Evolutionary conservation across 2,329 filamentous ascomycete genomes (phyloP).

Genomic region (Chaetomiaceae sp.): DNA sequence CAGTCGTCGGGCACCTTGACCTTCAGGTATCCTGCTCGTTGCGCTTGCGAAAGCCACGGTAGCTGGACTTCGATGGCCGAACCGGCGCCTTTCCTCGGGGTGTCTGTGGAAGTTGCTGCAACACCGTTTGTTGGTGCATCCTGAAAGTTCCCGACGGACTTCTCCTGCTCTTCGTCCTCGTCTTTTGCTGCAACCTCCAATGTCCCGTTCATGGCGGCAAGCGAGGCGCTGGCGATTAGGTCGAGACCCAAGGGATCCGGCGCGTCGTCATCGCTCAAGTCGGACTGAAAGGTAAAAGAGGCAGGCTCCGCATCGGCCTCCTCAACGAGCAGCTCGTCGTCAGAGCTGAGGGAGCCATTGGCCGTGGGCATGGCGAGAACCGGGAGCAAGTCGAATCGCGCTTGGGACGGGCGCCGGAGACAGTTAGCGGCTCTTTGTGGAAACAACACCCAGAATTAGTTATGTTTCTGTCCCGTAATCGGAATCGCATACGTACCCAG

Average conservation of each 20-base stretch:
- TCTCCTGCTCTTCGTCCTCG: not conserved
- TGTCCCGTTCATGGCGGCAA: not conserved
- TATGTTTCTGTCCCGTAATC: not conserved
- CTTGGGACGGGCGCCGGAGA: not conserved
- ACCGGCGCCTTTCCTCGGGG: not conserved
- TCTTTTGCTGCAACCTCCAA: not conserved
- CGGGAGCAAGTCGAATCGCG: not conserved
- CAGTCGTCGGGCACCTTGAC: slow-evolving; percentile 14
- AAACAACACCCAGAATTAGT: not conserved
- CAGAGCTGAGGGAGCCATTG: slow-evolving; percentile 13
- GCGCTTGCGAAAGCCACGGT: slow-evolving; percentile 12
- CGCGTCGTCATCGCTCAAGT: slow-evolving; percentile 19
- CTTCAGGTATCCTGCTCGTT: slow-evolving; percentile 12
- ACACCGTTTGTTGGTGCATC: not conserved
- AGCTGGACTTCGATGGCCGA: slow-evolving; percentile 18
- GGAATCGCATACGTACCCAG: not conserved
- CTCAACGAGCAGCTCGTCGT: slow-evolving; percentile 16
- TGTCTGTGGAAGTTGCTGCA: not conserved
- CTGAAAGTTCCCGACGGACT: not conserved
- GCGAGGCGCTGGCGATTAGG: slow-evolving; percentile 6
- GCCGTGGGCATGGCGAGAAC: slow-evolving; percentile 5
- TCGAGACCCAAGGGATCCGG: slow-evolving; percentile 10
- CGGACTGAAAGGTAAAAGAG: slow-evolving; percentile 19
- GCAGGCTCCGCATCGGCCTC: slow-evolving; percentile 3
- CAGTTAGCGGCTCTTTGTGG: not conserved